Evolutionary conservation across 306 rosid genomes (phyloP).

Genomic region (Pterocarpus macrocarpus): DNA sequence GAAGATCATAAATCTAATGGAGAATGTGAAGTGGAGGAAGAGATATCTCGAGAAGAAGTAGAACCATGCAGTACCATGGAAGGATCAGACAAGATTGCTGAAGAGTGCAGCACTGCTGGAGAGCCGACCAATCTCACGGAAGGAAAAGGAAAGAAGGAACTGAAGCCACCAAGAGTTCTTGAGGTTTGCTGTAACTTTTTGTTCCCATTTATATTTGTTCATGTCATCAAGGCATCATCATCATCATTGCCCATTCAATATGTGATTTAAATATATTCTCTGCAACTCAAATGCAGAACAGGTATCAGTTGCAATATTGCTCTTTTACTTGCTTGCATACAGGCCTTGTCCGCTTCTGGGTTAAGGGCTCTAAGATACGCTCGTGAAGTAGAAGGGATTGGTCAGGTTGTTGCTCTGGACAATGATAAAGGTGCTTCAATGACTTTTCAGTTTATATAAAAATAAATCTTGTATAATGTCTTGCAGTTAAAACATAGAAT

Average conservation of each 20-base stretch:
- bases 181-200: conserved; percentile 63
- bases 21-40: conserved; percentile 58
- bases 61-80: conserved; percentile 58
- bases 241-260: neutral
- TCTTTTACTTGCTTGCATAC: conserved; percentile 37
- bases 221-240: neutral
- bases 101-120: conserved; percentile 55
- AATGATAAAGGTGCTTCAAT: conserved; percentile 77
- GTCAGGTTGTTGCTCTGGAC: conserved; percentile 95
- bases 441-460: conserved; percentile 6
- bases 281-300: conserved; percentile 17
- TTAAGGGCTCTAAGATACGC: conserved; percentile 96
- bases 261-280: conserved; percentile 4
- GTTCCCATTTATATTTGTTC: neutral
- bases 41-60: conserved; percentile 50
- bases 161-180: conserved; percentile 87
- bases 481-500: conserved; percentile 15
- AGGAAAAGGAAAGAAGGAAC: conserved; percentile 65
- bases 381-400: conserved; percentile 91
- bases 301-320: conserved; percentile 18
- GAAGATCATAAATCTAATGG: conserved; percentile 63
- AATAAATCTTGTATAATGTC: neutral
- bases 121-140: conserved; percentile 51
- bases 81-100: conserved; percentile 52
- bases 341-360: conserved; percentile 99